Base-by-base conservation (phyloP, 495 filamentous ascomycete genomes). In the Amorphotheca resinae region DNA sequence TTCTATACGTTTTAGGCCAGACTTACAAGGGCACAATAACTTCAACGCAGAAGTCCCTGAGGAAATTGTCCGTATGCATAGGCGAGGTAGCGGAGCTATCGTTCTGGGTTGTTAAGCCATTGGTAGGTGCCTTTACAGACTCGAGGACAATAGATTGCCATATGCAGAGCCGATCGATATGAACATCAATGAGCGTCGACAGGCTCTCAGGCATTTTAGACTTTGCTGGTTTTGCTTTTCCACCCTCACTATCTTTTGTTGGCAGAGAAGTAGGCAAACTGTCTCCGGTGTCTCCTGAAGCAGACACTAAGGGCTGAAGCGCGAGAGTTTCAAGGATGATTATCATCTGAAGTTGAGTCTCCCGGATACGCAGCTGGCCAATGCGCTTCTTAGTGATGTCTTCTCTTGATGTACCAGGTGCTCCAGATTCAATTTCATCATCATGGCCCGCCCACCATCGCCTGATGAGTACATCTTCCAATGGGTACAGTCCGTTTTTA, bases 281-380 rank as follows among this genome's bases (percentile, higher is more conserved):
- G 21, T 65, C 64, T 20, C 58, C 60, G 22, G 43, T 50, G 12
- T 64, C 56, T 15, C 61, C 59, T 17, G 64, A 46, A 2, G 21
- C 9, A 7, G 46, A 48, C 2, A 60, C 57, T 12, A 65, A 48
- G 3, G 69, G 66, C 49, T 87, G 80, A 26, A 96, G 63, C 11
- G 84, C 80, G 22, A 95, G 70, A 22, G 87, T 80, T 58, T 98
- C 91, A 8, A 98, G 66, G 32, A 93, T 81, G 20, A 98, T 58
- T 14, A 96, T 85, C 50, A 93, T 82, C 56, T 98, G 91, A 17
- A 95, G 60, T 51, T 95, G 82, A 0, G 86, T 93, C 61, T 95
- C 82, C 37, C 82, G 74, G 17, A 76, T 62, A 37, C 84, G 73
- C 34, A 93, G 56, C 43, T 79, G 76, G 5, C 76, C 71, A 23